Evolutionary conservation across 495 filamentous ascomycete species (phyloP), one percentile per base, ranked within the genome.

Genomic region (Aspergillus kassunensis): DNA sequence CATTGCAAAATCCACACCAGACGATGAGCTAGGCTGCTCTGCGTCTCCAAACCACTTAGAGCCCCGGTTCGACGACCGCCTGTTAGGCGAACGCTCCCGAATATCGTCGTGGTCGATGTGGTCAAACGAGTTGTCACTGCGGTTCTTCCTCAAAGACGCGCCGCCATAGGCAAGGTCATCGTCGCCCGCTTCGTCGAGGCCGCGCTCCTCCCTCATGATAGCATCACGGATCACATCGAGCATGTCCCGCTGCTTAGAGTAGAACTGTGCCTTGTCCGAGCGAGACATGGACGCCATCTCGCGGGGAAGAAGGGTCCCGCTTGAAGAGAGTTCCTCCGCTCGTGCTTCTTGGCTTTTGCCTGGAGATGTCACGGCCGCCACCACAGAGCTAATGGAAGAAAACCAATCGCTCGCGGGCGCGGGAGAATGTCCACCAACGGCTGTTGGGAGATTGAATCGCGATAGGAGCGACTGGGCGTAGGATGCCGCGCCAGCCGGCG

Each of bases 391-490:
- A 10, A 97, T 61, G 6, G 61, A 49, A 1, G 73, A 80, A 47
- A 90, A 76, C 65, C 79, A 79, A 59, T 91, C 95, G 54, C 91
- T 83, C 56, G 35, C 37, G 7, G 68, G 13, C 71, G 74, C 48
- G 75, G 79, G 4, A 76, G 72, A 15, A 73, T 60, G 62, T 4
- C 66, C 49, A 4, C 68, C 64, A 27, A 66, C 67, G 3, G 74
- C 63, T 12, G 75, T 70, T 15, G 93, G 91, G 24, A 97, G 77
- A 63, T 81, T 87, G 76, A 97, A 96, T 13, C 92, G 82, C 10
- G 89, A 84, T 19, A 96, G 82, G 18, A 96, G 74, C 20, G 75
- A 80, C 69, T 95, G 89, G 3, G 90, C 87, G 65, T 91, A 96
- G 23, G 76, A 79, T 10, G 68, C 73, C 25, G 72, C 67, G 20